Conservation (phyloP, 257 asterid species). For the Lycium barbarum region DNA sequence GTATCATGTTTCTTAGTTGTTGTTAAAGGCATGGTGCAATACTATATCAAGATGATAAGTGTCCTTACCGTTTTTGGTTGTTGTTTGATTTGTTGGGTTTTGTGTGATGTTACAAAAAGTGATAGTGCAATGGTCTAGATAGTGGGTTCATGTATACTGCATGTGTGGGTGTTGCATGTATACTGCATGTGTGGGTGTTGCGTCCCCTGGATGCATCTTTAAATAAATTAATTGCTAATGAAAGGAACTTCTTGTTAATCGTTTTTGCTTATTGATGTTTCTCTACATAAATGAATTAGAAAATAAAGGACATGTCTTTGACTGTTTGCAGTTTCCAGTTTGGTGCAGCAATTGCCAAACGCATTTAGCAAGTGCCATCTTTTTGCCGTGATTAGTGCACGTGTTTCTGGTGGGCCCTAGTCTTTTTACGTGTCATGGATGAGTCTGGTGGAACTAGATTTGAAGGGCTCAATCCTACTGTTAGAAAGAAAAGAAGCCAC, state of each 20-base stretch:
- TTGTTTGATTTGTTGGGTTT: no score
- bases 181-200: not conserved
- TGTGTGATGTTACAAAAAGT: no score
- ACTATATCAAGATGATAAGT: no score
- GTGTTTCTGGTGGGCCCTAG: slow-evolving; percentile 19
- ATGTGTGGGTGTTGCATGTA: no score
- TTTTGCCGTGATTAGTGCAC: slow-evolving; percentile 30
- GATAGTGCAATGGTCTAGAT: no score
- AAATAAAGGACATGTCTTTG: slow-evolving; percentile 6
- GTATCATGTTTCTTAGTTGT: slow-evolving; percentile 14
- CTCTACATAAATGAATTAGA: slow-evolving; percentile 20
- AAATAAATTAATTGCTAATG: not conserved
- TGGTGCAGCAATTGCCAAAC: slow-evolving; percentile 38
- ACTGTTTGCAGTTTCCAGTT: slow-evolving; percentile 24
- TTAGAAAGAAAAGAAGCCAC: slow-evolving; percentile 79
- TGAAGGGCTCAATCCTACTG: slow-evolving; percentile 54
- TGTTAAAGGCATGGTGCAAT: not conserved
- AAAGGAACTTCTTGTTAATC: not conserved
- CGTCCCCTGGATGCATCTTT: not conserved
- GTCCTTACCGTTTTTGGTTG: no score
- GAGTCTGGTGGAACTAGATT: slow-evolving; percentile 55
- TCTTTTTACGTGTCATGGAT: slow-evolving; percentile 54
- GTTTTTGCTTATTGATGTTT: slow-evolving; percentile 16
- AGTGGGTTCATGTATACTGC: no score
- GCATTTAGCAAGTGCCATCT: not conserved